Base-by-base conservation (phyloP, 2,329 filamentous ascomycete species). In the Curvularia verruculosa region DNA sequence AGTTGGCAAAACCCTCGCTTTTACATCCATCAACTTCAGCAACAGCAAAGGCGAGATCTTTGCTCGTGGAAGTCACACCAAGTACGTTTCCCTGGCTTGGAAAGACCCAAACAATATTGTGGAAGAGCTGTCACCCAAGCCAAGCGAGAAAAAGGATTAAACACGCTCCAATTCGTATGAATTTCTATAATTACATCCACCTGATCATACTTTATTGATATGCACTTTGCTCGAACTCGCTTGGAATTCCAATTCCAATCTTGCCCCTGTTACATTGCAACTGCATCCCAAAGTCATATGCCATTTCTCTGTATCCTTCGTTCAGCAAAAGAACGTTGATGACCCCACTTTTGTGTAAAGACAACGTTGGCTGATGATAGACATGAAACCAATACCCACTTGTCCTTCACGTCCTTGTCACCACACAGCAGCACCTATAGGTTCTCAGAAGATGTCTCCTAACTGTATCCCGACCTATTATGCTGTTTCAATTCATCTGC, bases 1-100 rank as follows among this genome's bases (percentile, higher is more conserved):
- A 86, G 84, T 89, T 66, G 87, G 87, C 24, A 89, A 88, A 72
- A 88, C 84, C 1, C 76, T 89, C 34, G 86, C 86, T 6, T 89
- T 82, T 66, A 89, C 87, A 0, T 83, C 79, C 3, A 85, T 89
- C 62, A 80, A 79, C 46, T 89, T 89, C 71, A 80, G 77, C 56
- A 88, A 89, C 63, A 75, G 70, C 15, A 83, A 84, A 54, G 80
- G 85, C 46, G 82, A 88, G 49, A 58, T 88, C 8, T 83, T 89
- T 52, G 87, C 87, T 2, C 78, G 87, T 56, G 87, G 87, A 3
- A 89, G 87, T 65, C 87, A 89, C 73, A 89, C 87, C 2, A 89
- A 89, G 80, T 87, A 84, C 63, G 79, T 88, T 18, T 81, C 84
- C 4, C 63, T 83, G 19, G 86, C 86, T 3, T 87, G 83, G 82